Evolutionary conservation across 352 stramenopile genomes (phyloP), one percentile per base, ranked within the genome.

Genomic region (Phytophthora niederhauseri): DNA sequence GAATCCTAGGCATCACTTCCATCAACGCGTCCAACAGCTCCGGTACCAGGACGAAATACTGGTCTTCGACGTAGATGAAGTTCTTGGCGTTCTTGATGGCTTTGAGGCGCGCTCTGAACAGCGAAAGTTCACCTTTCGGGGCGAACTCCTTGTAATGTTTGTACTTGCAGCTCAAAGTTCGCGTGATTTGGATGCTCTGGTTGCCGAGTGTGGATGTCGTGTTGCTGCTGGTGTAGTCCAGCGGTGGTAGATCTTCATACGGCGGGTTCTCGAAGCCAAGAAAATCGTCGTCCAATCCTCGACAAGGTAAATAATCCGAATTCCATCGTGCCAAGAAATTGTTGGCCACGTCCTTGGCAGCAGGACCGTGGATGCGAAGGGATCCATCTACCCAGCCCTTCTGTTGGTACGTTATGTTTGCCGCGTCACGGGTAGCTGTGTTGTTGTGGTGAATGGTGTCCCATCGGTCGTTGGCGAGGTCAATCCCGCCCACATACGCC

Each of bases 311-410:
- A n/a, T 60, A 66, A 34, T 77, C 63, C 7, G 72, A 75, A 62
- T 89, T 87, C 80, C 75, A 87, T 26, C 80, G 79, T 4, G 51
- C 61, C 12, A 84, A 45, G 53, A 90, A 91, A 65, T 87, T 89
- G 43, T 49, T 64, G 3, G 67, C 77, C 0, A 91, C 77, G 36
- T 90, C 77, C 4, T 68, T 61, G 1, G 77, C 72, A 0, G 80
- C 83, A 1, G 74, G 77, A 0, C 83, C 77, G 1, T 78, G 54
- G 12, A 91, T 71, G 0, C 78, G 72, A 31, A 85, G 48, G 31
- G 79, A 70, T 1, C 70, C 75, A 26, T 92, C 84, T 5, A 90
- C 28, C 81, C 81, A 92, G 14, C 81, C 81, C 11, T 87, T 75
- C 20, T 76, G 75, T 11, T 56, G 15, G 46, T 64, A 73, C 6